Base-by-base conservation (phyloP, 2,329 filamentous ascomycete species). In the Penicillium palitans region DNA sequence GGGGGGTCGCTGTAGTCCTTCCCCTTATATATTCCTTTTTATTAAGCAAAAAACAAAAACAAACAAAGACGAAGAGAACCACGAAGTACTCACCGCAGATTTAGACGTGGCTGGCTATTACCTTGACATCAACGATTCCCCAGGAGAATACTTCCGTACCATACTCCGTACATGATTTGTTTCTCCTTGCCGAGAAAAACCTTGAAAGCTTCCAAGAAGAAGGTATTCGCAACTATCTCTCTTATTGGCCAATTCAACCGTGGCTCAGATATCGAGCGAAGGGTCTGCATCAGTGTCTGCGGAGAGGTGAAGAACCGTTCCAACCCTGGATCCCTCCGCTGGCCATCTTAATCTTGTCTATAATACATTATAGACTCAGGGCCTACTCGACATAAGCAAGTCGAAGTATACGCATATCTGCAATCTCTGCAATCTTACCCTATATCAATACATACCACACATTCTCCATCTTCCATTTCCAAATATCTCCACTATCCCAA, bases 71-170 rank as follows among this genome's bases (percentile, higher is more conserved):
- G 6, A 35, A 15, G 15, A 35, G 33, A 35, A 17, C 15, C 4
- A 15, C 6, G 6, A 6, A 35, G 13, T 35, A 15, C 33, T 52
- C 24, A 33, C 35, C 25, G 29, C 25, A 42, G 48, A 50, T 3
- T 5, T 21, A 6, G 35, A n/a, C 48, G 37, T 19, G 51, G 49
- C 25, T 19, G 48, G 48, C 35, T 27, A 35, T 44, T 44, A 29
- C 25, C n/a, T 25, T 50, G 37, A 45, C 40, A 50, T 31, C 24
- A 19, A 24, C 44, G 41, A 61, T 35, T 48, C 35, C 2, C 17
- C 33, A 4, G 60, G 61, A 62, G 25, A 61, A 48, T 47, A 54
- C 21, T 57, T 61, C 57, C 55, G 42, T 13, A 13, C 42, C 58
- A 52, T 33, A 35, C 15, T 6, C 31, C 13, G 31, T 33, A 31